phyloP scores from a whole-genome alignment of 805 yeast species.

The Candida pseudofarinosa region DNA sequence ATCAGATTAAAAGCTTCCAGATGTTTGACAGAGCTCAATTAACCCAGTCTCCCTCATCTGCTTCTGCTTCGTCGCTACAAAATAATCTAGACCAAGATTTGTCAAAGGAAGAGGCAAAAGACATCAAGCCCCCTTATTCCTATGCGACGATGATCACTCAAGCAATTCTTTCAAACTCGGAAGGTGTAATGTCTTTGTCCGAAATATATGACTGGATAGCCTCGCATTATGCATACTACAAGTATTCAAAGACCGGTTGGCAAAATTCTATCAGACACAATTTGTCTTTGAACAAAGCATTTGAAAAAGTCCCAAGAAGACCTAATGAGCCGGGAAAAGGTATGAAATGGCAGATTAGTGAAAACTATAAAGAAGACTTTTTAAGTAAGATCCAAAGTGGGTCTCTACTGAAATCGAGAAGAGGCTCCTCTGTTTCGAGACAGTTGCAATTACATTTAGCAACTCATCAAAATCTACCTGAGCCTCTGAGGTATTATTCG shows the following conservation, averaged over 20 bases:
- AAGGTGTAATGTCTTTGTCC: conserved; percentile 82
- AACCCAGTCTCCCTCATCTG: conserved; percentile 34
- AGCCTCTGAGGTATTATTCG: conserved; percentile 29
- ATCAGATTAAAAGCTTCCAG: conserved; percentile 45
- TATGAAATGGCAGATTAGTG: conserved; percentile 97
- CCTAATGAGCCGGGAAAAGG: conserved; percentile 98
- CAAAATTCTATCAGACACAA: conserved; percentile 97
- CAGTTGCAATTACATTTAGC: conserved; percentile 74
- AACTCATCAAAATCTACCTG: conserved; percentile 52
- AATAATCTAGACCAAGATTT: conserved; percentile 56
- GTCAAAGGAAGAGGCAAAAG: conserved; percentile 85
- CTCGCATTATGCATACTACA: conserved; percentile 82
- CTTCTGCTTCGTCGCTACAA: conserved; percentile 41
- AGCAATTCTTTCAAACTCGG: conserved; percentile 83
- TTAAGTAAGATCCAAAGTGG: conserved; percentile 76
- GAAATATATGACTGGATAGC: conserved; percentile 93
- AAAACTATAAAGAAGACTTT: conserved; percentile 78
- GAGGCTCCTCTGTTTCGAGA: conserved; percentile 79
- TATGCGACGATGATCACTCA: conserved; percentile 99
- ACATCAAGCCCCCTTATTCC: conserved; percentile 93
- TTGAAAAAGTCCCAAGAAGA: conserved; percentile 93
- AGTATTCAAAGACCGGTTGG: conserved; percentile 95
- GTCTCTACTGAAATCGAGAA: conserved; percentile 62
- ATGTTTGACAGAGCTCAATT: conserved; percentile 46
- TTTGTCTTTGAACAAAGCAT: conserved; percentile 90